Evolutionary conservation across 2,329 filamentous ascomycete species (phyloP).

Genomic region (Stachybotrys chlorohalonatus): DNA sequence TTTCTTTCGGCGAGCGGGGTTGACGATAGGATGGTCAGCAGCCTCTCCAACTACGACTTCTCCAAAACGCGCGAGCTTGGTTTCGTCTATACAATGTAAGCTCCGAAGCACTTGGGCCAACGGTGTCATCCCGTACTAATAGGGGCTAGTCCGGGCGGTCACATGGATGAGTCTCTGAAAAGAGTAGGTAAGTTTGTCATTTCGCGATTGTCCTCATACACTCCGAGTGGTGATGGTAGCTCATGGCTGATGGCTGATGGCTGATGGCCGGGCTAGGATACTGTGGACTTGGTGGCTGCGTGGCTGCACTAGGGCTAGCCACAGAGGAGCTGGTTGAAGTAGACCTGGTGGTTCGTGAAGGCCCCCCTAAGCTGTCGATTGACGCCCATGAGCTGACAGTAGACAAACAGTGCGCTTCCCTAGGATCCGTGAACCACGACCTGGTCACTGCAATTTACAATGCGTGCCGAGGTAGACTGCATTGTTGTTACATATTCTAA

Average conservation of each 20-base stretch:
- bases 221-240: background rate
- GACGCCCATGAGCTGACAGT: background rate
- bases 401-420: constrained; percentile 57
- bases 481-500: constrained; percentile 3
- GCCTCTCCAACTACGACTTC: constrained; percentile 75
- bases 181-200: constrained; percentile 18
- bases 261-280: constrained; percentile 45
- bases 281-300: constrained; percentile 59
- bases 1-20: constrained; percentile 63
- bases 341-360: constrained; percentile 57
- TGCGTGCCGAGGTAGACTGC: constrained; percentile 40
- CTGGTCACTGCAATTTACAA: constrained; percentile 52
- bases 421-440: constrained; percentile 64
- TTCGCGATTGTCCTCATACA: background rate
- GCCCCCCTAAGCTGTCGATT: background rate
- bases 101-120: background rate
- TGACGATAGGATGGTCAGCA: constrained; percentile 53
- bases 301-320: constrained; percentile 54
- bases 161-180: constrained; percentile 17
- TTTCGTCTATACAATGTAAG: constrained; percentile 81
- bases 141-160: constrained; percentile 23
- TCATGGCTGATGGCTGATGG: background rate
- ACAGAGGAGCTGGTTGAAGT: constrained; percentile 50
- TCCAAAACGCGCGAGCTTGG: constrained; percentile 58
- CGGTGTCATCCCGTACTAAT: background rate